Base-by-base conservation (phyloP, 148 eudicot genomes). In the Tetragonia tetragonoides region DNA sequence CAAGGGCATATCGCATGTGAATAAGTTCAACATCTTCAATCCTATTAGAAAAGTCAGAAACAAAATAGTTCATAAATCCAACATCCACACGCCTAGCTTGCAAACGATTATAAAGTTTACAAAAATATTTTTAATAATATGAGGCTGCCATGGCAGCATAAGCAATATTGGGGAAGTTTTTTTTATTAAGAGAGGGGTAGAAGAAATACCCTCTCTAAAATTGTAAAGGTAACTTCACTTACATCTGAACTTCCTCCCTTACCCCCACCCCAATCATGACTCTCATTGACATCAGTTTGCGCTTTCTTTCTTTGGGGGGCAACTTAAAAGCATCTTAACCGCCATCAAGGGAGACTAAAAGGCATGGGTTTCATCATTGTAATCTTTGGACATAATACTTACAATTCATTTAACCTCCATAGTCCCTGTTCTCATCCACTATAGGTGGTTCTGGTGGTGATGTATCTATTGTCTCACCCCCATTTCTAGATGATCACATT, bases 1-100 rank as follows among this genome's bases (percentile, higher is more conserved):
- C 99, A 76, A 95, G 84, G 73, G 93, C 95, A 89, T 93, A 95
- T 67, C 97, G 94, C 99, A 95, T 91, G 83, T 90, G 97, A 89
- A 95, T 86, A 72, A 95, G 92, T 84, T 93, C 99, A 80, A 89
- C 82, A 84, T 95, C 99, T 84, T 91, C 92, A 87, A 91, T 87
- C 92, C 99, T 95, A 85, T 54, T 64, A 84, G 23, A 4, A 68
- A 66, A 76, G 37, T 70, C 63, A 6, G 28, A 82, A 68, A 24
- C 46, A 72, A 3, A 6, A 72, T 64, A 21, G 14, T 18, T 11
- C 60, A 37, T 79, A 12, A 74, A 14, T 39, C n/a, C 8, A 24
- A 57, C 28, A 62, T 28, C 64, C 12, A 40, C 28, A 66, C 12
- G 66, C 11, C 72, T 73, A 75, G 18, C 49, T 2, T 12, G 66